Percentiles rank a stretch among this genome's conserved stretches.
These are phyloP conservation scores for Metschnikowia lachancei DNA, from an alignment of 805 yeast genomes.

Conservation along the genomic window DNA sequence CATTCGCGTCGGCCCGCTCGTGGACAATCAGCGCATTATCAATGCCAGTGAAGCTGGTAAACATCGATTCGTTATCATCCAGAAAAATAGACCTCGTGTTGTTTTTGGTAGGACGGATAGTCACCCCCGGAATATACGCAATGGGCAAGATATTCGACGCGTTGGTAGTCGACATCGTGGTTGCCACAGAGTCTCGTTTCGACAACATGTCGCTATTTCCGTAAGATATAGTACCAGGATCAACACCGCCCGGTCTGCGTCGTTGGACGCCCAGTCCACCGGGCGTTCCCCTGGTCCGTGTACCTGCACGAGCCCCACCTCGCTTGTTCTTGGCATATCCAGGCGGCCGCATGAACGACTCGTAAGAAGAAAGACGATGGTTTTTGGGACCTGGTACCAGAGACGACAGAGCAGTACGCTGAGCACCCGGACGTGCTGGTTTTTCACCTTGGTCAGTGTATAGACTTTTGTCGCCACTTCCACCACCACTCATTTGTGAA, in stretches of 20 bases:
- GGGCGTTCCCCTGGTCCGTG: background rate
- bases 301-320: slow-evolving; percentile 1
- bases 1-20: slow-evolving; percentile 31
- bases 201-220: slow-evolving; percentile 14
- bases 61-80: slow-evolving; percentile 40
- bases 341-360: slow-evolving; percentile 43
- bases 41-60: slow-evolving; percentile 43
- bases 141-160: slow-evolving; percentile 89
- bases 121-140: slow-evolving; percentile 93
- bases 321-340: slow-evolving; percentile 13
- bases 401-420: background rate
- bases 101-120: slow-evolving; percentile 51
- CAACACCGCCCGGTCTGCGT: background rate
- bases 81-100: slow-evolving; percentile 45
- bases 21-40: slow-evolving; percentile 49
- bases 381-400: slow-evolving; percentile 6
- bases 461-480: slow-evolving; percentile 1
- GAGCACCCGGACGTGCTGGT: slow-evolving; percentile 9
- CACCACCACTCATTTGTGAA: slow-evolving; percentile 9
- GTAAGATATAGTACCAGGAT: slow-evolving; percentile 9
- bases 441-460: slow-evolving; percentile 8
- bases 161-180: slow-evolving; percentile 64
- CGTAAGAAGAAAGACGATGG: slow-evolving; percentile 39
- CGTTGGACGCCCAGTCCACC: background rate
- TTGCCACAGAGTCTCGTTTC: slow-evolving; percentile 46